Evolutionary conservation across 345 rosid species (phyloP).

Genomic region (Erysimum cheiranthoides): DNA sequence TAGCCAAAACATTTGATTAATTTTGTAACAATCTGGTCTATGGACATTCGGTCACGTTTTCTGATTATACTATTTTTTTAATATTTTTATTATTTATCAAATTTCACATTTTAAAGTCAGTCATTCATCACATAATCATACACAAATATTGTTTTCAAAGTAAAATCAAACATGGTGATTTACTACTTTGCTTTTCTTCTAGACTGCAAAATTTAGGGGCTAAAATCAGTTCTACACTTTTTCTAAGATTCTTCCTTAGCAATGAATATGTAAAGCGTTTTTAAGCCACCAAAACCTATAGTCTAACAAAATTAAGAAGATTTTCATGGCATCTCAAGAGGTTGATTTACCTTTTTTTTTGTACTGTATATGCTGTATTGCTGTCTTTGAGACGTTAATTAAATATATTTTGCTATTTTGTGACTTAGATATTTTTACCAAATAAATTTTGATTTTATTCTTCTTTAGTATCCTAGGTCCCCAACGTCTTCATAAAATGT

Average conservation of each 20-base stretch:
- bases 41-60: background rate
- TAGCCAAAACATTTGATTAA: too few relatives aligned
- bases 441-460: too few relatives aligned
- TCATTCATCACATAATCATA: background rate
- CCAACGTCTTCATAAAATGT: slow-evolving; percentile 9
- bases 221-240: background rate
- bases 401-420: background rate
- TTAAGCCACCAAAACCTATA: too few relatives aligned
- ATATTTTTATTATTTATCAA: background rate
- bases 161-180: slow-evolving; percentile 13
- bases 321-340: too few relatives aligned
- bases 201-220: background rate
- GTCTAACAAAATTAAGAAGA: too few relatives aligned
- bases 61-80: background rate
- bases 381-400: background rate
- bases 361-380: too few relatives aligned
- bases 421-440: background rate
- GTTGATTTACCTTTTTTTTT: too few relatives aligned
- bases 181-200: slow-evolving; percentile 2
- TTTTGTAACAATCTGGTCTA: too few relatives aligned
- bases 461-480: too few relatives aligned
- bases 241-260: too few relatives aligned
- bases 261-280: too few relatives aligned
- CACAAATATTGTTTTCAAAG: background rate
- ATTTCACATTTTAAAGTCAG: background rate